Evolutionary conservation across 345 rosid species (phyloP).

Genomic region (Bruguiera parviflora): DNA sequence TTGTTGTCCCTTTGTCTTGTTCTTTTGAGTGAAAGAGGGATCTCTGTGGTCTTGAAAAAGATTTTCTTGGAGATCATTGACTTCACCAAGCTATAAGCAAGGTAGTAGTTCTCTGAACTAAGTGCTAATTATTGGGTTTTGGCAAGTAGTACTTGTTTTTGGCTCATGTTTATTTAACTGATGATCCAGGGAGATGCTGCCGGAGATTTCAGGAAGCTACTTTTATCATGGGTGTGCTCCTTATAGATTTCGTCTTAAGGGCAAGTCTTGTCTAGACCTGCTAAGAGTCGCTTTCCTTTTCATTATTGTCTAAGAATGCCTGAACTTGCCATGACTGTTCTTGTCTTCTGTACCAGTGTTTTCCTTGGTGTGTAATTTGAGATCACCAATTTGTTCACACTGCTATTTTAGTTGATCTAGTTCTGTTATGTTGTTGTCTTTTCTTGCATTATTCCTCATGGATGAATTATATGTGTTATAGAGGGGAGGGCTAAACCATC

Average conservation of each 20-base stretch:
- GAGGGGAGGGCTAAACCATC: background rate
- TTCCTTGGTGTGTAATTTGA: too few relatives aligned
- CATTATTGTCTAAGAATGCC: background rate
- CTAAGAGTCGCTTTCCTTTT: background rate
- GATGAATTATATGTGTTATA: background rate
- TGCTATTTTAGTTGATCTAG: background rate
- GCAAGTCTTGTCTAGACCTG: slow-evolving; percentile 13
- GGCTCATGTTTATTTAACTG: background rate
- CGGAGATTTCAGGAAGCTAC: slow-evolving; percentile 19
- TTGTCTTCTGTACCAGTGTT: background rate
- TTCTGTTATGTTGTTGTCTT: background rate
- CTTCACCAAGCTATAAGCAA: slow-evolving; percentile 16
- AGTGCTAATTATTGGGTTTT: background rate
- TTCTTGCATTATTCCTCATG: background rate
- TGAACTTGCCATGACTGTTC: background rate
- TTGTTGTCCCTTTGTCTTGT: slow-evolving; percentile 5
- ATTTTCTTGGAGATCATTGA: slow-evolving; percentile 31
- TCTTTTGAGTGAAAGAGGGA: slow-evolving; percentile 4
- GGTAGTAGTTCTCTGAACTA: slow-evolving; percentile 28
- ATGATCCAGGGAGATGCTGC: slow-evolving; percentile 23
- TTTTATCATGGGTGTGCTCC: slow-evolving; percentile 10
- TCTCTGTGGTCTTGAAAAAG: slow-evolving; percentile 7
- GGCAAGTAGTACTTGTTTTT: background rate
- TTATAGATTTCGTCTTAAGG: slow-evolving; percentile 12
- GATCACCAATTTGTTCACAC: background rate